Evolutionary conservation across 2,329 filamentous ascomycete genomes (phyloP), one percentile per base, ranked within the genome.

Genomic region (Arthrocladium fulminans): DNA sequence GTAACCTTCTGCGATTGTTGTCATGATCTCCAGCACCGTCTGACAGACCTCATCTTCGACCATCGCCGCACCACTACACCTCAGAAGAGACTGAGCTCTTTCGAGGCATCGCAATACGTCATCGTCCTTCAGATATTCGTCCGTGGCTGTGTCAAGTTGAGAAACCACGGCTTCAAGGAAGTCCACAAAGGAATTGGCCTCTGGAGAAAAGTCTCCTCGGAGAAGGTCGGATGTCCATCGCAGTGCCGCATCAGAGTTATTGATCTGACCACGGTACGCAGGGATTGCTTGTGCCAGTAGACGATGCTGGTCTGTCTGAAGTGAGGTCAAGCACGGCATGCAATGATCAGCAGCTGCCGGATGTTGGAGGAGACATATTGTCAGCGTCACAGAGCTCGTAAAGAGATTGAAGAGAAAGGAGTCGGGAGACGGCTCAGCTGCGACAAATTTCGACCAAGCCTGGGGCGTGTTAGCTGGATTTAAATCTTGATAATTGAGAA

Each of bases 1-100:
- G 51, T 66, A 69, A 47, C 68, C 65, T 44, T 68, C 66, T 8
- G 66, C 55, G 29, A 70, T 64, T 10, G 66, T 65, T 30, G 62
- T 62, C 3, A 66, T 65, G 41, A 69, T 57, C 49, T 70, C 63
- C 9, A 59, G 53, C 13, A 48, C 20, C 55, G 60, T 55, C 65
- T 70, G 19, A 63, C 64, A 50, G 55, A 55, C 27, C 57, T 48
- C 48, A 48, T 59, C 56, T 32, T 58, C 57, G 25, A 58, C 48
- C 29, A 48, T 51, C 3, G 57, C 53, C 19, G 48, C 47, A 5
- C 56, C 57, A 8, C 51, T 45, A 32, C 54, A 58, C 12, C 51
- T 47, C 6, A 57, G 45, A 2, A 59, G 46, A 15, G 30, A 37
- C 23, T 47, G 49, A 12, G 22, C 45, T 29, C 15, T 25, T 23